These are phyloP conservation scores for Phytopythium boreale DNA, from an alignment of 352 stramenopile species.

Conservation along the genomic window DNA sequence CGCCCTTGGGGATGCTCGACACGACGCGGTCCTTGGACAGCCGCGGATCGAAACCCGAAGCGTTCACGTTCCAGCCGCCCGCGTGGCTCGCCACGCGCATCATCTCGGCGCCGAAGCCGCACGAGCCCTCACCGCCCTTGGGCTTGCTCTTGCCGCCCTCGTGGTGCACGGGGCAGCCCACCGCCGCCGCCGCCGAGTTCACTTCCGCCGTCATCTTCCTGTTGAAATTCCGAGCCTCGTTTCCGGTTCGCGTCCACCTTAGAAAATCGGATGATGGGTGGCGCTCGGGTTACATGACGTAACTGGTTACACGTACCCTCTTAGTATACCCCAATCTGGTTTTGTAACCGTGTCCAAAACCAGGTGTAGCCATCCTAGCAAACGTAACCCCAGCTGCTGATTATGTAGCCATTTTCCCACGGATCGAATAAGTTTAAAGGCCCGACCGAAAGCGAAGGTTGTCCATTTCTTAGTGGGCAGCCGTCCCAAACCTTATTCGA, in stretches of 20 bases:
- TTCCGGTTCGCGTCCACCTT: background rate
- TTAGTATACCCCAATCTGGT: too few species aligned
- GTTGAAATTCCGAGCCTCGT: too few species aligned
- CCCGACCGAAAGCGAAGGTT: too few species aligned
- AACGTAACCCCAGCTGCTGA: background rate
- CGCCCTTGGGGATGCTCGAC: constrained; percentile 94
- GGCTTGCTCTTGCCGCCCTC: constrained; percentile 13
- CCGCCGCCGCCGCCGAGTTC: constrained; percentile 51
- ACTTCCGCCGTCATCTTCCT: constrained; percentile 63
- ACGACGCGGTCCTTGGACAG: constrained; percentile 85
- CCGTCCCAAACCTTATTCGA: too few species aligned
- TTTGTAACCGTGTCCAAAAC: background rate
- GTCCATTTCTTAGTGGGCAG: too few species aligned
- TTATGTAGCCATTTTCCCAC: background rate
- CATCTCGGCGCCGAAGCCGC: constrained; percentile 60
- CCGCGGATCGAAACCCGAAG: constrained; percentile 16
- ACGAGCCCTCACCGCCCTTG: constrained; percentile 15
- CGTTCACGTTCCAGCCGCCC: constrained; percentile 32
- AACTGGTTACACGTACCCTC: background rate
- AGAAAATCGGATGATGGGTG: background rate
- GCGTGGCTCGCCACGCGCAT: constrained; percentile 45
- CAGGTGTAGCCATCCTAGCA: background rate
- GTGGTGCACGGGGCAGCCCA: constrained; percentile 42
- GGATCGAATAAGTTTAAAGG: too few species aligned
- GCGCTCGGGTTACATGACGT: background rate